phyloP scores from a whole-genome alignment of 768 basidiomycete genomes.

The Amanita rimosa region DNA sequence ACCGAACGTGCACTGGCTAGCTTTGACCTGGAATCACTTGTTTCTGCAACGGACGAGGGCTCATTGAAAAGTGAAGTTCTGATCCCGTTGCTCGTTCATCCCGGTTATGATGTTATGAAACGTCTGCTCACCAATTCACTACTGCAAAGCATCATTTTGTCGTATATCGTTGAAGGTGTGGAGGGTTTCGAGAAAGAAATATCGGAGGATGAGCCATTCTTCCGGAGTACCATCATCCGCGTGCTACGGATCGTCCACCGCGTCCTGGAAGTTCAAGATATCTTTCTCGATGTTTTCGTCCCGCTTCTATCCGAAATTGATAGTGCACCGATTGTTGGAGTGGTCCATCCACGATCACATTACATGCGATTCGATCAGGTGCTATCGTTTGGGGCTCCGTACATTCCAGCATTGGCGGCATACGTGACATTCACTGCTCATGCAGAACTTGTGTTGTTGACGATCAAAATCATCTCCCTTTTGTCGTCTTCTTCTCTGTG shows the following conservation, averaged over 20 bases:
- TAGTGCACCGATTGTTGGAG: slow-evolving; percentile 40
- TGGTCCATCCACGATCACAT: slow-evolving; percentile 50
- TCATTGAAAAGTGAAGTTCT: slow-evolving; percentile 40
- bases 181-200: slow-evolving; percentile 65
- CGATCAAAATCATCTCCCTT: slow-evolving; percentile 63
- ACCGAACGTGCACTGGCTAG: slow-evolving; percentile 76
- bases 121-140: slow-evolving; percentile 63
- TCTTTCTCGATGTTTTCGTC: slow-evolving; percentile 82
- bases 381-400: slow-evolving; percentile 55
- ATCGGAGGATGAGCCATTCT: slow-evolving; percentile 59
- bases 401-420: slow-evolving; percentile 73
- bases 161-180: slow-evolving; percentile 73
- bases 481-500: slow-evolving; percentile 61
- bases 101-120: slow-evolving; percentile 80
- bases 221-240: slow-evolving; percentile 66
- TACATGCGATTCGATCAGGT: slow-evolving; percentile 70
- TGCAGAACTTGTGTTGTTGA: slow-evolving; percentile 62
- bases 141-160: slow-evolving; percentile 63
- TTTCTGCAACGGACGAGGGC: slow-evolving; percentile 44
- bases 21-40: slow-evolving; percentile 69
- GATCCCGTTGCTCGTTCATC: slow-evolving; percentile 54
- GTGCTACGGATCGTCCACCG: slow-evolving; percentile 75
- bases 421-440: slow-evolving; percentile 66
- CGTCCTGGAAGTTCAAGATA: slow-evolving; percentile 74
- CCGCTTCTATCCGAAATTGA: slow-evolving; percentile 64